phyloP scores from a whole-genome alignment of 371 early-diverging fungal genomes.

The Mucor velutinosus region DNA sequence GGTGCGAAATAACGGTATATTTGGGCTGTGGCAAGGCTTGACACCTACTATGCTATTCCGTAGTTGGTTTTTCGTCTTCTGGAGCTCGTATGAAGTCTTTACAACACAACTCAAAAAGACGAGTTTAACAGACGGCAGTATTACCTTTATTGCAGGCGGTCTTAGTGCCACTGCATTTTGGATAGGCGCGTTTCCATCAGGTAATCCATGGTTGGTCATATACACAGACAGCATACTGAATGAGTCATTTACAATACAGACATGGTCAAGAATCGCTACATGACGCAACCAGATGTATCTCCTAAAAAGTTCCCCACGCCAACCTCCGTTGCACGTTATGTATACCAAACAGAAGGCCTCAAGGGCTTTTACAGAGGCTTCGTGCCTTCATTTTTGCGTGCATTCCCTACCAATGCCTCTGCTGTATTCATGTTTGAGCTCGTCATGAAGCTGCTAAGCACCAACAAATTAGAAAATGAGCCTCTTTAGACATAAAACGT shows the following conservation, averaged over 20 bases:
- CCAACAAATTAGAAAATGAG: slow-evolving; percentile 6
- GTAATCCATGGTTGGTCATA: slow-evolving; percentile 28
- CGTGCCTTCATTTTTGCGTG: slow-evolving; percentile 81
- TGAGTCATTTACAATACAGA: slow-evolving; percentile 43
- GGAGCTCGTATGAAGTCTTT: slow-evolving; percentile 85
- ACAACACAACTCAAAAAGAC: slow-evolving; percentile 47
- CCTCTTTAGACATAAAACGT: not conserved
- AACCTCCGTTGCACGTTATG: slow-evolving; percentile 50
- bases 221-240: not conserved
- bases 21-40: slow-evolving; percentile 87
- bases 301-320: slow-evolving; percentile 66
- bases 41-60: slow-evolving; percentile 80
- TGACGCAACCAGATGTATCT: slow-evolving; percentile 84
- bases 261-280: slow-evolving; percentile 89
- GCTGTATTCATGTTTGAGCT: slow-evolving; percentile 83
- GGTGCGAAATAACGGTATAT: slow-evolving; percentile 73
- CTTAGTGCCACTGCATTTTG: slow-evolving; percentile 90
- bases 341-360: slow-evolving; percentile 68
- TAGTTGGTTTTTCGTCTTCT: slow-evolving; percentile 88
- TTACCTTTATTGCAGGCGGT: slow-evolving; percentile 89
- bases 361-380: slow-evolving; percentile 85
- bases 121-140: slow-evolving; percentile 54
- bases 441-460: slow-evolving; percentile 50
- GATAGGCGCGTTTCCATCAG: slow-evolving; percentile 84
- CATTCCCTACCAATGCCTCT: slow-evolving; percentile 91